Conservation (phyloP, 495 filamentous ascomycete species). For the Cercophora samala region DNA sequence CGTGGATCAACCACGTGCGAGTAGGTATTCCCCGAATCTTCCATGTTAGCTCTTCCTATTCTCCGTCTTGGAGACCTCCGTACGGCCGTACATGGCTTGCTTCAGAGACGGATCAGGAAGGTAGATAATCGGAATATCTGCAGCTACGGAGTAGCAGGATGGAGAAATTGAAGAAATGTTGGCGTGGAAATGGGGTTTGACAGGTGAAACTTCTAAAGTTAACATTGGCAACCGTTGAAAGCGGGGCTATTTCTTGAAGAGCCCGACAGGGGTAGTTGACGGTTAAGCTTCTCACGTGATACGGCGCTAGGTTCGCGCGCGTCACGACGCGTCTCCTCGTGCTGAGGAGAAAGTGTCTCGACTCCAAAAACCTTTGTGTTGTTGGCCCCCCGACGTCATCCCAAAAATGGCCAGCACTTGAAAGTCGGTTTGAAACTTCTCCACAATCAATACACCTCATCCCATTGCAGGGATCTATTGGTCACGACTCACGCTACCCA, state of each 20-base stretch:
- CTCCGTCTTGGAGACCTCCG: background rate
- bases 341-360: background rate
- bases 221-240: background rate
- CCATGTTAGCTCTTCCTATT: background rate
- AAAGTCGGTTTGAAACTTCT: background rate
- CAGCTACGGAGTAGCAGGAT: background rate
- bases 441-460: background rate
- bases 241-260: background rate
- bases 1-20: background rate
- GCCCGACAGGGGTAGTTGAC: background rate
- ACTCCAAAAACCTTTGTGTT: background rate
- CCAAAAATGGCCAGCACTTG: background rate
- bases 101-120: background rate
- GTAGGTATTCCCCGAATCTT: background rate
- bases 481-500: too few species aligned
- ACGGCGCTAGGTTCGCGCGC: background rate
- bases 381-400: background rate
- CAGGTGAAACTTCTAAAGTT: background rate
- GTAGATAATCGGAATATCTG: background rate
- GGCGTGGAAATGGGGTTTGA: background rate
- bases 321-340: background rate
- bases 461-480: background rate
- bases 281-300: background rate
- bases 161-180: background rate
- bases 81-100: background rate